These are phyloP conservation scores for Malassezia pachydermatis DNA, from an alignment of 1,284 basidiomycete genomes.

Conservation along the genomic window DNA sequence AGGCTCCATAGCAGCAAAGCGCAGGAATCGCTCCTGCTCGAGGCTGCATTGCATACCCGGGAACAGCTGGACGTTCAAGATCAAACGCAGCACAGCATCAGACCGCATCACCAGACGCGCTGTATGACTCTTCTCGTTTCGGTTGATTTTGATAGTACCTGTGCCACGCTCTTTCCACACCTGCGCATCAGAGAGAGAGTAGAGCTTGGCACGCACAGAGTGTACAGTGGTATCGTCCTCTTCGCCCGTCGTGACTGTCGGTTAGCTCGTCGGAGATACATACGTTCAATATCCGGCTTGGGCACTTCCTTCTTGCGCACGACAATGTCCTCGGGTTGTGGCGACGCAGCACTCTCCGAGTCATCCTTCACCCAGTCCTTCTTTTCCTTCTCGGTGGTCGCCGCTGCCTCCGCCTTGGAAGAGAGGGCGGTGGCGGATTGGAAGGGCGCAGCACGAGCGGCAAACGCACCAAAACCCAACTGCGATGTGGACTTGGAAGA, in stretches of 20 bases:
- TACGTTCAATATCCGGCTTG: slow-evolving; percentile 9
- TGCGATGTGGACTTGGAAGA: too few relatives aligned
- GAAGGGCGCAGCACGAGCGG: slow-evolving; percentile 7
- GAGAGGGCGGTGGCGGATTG: slow-evolving; percentile 6
- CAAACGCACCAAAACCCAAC: slow-evolving; percentile 18
- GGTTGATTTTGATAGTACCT: slow-evolving; percentile 70
- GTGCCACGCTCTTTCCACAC: slow-evolving; percentile 81
- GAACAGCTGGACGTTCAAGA: slow-evolving; percentile 78
- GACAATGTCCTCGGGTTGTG: slow-evolving; percentile 5
- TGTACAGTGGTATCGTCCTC: slow-evolving; percentile 78
- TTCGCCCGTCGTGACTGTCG: slow-evolving; percentile 71
- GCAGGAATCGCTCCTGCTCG: slow-evolving; percentile 55
- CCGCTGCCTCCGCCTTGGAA: slow-evolving; percentile 3
- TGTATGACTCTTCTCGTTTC: slow-evolving; percentile 58
- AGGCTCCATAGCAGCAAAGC: slow-evolving; percentile 41
- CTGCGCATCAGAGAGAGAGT: slow-evolving; percentile 55
- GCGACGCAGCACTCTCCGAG: not conserved
- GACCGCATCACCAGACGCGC: slow-evolving; percentile 87
- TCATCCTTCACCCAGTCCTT: slow-evolving; percentile 3
- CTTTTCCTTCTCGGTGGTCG: not conserved
- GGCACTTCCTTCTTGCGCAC: slow-evolving; percentile 13
- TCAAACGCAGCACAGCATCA: slow-evolving; percentile 73
- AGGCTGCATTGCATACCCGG: slow-evolving; percentile 68
- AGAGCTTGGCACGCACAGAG: slow-evolving; percentile 76
- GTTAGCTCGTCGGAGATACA: not conserved